These are phyloP conservation scores for Neurospora sp. DNA, from an alignment of 495 filamentous ascomycete genomes.

Conservation along the genomic window DNA sequence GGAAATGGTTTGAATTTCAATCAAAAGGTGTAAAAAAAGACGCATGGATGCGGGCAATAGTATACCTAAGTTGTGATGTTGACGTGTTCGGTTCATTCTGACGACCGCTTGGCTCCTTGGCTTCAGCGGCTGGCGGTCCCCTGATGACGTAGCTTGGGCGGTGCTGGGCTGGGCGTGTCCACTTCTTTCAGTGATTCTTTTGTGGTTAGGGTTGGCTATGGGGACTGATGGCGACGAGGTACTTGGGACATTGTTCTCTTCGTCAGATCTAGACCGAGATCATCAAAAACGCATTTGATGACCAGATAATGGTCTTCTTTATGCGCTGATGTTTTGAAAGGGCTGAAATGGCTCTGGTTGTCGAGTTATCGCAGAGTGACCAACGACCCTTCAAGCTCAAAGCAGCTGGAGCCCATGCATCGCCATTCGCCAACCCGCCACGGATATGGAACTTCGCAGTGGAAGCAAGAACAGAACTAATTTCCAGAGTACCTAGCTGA, in stretches of 20 bases:
- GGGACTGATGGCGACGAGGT: not conserved
- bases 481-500: not conserved
- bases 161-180: not conserved
- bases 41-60: too few relatives aligned
- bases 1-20: too few relatives aligned
- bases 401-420: not conserved
- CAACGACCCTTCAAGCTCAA: not conserved
- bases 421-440: not conserved
- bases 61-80: too few relatives aligned
- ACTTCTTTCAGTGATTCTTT: not conserved
- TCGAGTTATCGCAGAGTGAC: not conserved
- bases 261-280: accelerated
- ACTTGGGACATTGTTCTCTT: not conserved
- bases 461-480: not conserved
- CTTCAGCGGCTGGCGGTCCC: not conserved
- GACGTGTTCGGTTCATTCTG: too few relatives aligned
- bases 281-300: not conserved
- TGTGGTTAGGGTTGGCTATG: not conserved
- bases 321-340: not conserved
- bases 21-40: too few relatives aligned
- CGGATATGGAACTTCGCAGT: not conserved
- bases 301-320: not conserved
- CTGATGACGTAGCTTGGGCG: not conserved
- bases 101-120: too few relatives aligned
- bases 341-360: not conserved